Evolutionary conservation across 2,329 filamentous ascomycete species (phyloP).

Genomic region (Colletotrichum sp.): DNA sequence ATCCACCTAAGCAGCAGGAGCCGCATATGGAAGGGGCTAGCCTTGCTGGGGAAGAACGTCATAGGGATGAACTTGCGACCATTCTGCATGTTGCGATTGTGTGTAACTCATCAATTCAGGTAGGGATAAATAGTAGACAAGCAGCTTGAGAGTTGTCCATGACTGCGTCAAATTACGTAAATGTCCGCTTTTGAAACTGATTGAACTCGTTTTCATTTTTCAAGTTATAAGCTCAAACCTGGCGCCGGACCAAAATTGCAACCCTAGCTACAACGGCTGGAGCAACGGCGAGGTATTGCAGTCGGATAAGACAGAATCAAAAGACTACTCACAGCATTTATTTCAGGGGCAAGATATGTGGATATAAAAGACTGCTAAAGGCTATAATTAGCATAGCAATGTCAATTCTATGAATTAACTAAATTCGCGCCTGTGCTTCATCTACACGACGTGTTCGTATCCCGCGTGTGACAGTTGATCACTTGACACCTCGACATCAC

Average conservation of each 20-base stretch:
- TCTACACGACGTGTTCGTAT: not conserved
- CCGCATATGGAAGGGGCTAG: not conserved
- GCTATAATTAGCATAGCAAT: not conserved
- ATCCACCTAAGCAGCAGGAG: not conserved
- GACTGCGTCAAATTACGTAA: not conserved
- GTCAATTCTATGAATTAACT: not conserved
- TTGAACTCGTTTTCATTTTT: not conserved
- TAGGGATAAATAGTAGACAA: not conserved
- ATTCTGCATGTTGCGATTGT: not conserved
- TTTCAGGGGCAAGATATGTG: not conserved
- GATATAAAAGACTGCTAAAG: not conserved
- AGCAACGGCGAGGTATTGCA: not conserved
- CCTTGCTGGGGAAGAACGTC: slow-evolving; percentile 1
- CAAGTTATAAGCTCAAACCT: not conserved
- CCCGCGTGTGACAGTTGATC: not conserved
- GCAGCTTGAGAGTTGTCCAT: not conserved
- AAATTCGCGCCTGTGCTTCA: not conserved
- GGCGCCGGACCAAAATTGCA: not conserved
- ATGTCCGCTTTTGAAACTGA: not conserved
- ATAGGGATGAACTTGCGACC: not conserved
- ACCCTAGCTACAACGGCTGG: not conserved
- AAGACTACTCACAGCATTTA: not conserved
- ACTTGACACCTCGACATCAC: not conserved
- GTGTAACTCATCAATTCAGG: not conserved
- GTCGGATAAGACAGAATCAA: not conserved